Base-by-base conservation (phyloP, 108 stramenopile species). In the Cyclotella kingstonii region DNA sequence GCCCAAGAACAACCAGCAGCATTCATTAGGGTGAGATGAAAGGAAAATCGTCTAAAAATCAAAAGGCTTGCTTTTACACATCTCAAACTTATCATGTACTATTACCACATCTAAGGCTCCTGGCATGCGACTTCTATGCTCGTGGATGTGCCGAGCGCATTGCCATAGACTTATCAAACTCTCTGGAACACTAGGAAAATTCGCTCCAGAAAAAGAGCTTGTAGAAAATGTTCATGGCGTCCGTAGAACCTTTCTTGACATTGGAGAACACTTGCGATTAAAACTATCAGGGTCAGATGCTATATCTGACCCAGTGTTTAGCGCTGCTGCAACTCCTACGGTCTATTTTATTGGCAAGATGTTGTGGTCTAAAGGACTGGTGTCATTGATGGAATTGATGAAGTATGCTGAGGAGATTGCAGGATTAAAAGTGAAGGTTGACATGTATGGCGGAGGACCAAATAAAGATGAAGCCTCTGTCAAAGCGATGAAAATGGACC, bases 291-390 rank as follows among this genome's bases (percentile, higher is more conserved):
- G 41, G 29, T 41, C 28, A 21, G 39, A 29, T 15, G 39, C 25
- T 30, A 64, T 50, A 41, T 66, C 40, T 40, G 64, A 83, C 46
- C 80, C 81, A 1, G 63, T 88, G 2, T 88, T 87, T 70, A 74
- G 81, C 30, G 52, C 78, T 0, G 79, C 82, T 23, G 82, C 84
- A 1, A 10, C 22, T 10, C 68, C 65, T 17, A 60, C 80, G 25
- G 86, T 90, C 10, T 96, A 96, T 58, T 96, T 96, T 63, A 91
- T 96, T 54, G 95, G 95, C 15, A 96, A 96, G 51, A 84, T 92
- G 81, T 54, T 93, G 1, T 93, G 87, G 90, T 85, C 90, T 14
- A 95, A 95, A 59, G 95, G 95, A 17, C 53, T 93, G 54, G 85
- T 62, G 0, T 78, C 83, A 25, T 61, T 96, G 21, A 86, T 90